These are phyloP conservation scores for Pseudogymnoascus sp. DNA, from an alignment of 2,329 filamentous ascomycete genomes.

Conservation along the genomic window DNA sequence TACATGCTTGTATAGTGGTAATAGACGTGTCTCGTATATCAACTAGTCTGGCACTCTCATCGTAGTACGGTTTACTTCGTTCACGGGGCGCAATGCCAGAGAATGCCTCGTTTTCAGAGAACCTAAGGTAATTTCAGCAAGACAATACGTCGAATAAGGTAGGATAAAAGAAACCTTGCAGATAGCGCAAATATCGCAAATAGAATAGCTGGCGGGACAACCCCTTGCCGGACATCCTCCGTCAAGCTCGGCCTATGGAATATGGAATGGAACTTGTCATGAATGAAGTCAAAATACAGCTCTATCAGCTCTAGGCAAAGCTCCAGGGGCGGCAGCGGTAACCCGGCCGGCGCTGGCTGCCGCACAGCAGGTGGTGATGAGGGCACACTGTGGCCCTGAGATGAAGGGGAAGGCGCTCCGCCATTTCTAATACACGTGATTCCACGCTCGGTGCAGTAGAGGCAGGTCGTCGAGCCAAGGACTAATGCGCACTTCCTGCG, in stretches of 20 bases:
- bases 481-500: not conserved
- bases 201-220: slow-evolving; percentile 15
- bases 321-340: not conserved
- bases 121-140: slow-evolving; percentile 13
- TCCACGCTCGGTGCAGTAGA: not conserved
- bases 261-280: slow-evolving; percentile 21
- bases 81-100: slow-evolving; percentile 13
- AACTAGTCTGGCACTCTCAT: slow-evolving; percentile 15
- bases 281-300: slow-evolving; percentile 21
- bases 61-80: slow-evolving; percentile 12
- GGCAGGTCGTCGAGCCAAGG: not conserved
- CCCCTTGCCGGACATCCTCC: slow-evolving; percentile 12
- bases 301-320: slow-evolving; percentile 17
- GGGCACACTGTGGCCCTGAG: not conserved
- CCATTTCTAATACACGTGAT: not conserved
- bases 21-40: slow-evolving; percentile 18
- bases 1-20: slow-evolving; percentile 19
- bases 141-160: not conserved
- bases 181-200: slow-evolving; percentile 20
- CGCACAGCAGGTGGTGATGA: not conserved
- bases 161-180: slow-evolving; percentile 13
- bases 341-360: not conserved
- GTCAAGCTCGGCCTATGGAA: slow-evolving; percentile 20
- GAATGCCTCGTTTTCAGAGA: slow-evolving; percentile 17
- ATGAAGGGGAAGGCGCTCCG: not conserved